phyloP scores from a whole-genome alignment of 441 rosid genomes.

The Erodium trifolium region DNA sequence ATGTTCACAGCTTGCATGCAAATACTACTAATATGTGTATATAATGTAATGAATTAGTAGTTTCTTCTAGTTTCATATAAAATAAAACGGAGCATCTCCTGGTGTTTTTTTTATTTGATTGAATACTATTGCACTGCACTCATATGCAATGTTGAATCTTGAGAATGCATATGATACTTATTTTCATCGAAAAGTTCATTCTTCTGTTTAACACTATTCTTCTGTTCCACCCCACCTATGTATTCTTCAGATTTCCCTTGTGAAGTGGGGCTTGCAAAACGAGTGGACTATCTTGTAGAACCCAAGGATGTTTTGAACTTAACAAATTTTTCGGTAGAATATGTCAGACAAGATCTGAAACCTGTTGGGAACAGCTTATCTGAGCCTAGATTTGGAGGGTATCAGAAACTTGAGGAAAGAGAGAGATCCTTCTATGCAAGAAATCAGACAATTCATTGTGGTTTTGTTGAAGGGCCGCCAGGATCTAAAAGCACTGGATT shows the following conservation, averaged over 20 bases:
- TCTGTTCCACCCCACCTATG: neutral
- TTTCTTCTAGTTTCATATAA: neutral
- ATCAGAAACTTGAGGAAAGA: conserved; percentile 63
- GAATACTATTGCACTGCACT: too few relatives aligned
- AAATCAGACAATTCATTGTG: conserved; percentile 71
- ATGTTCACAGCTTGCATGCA: neutral
- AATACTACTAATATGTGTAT: too few relatives aligned
- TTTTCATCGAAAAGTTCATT: conserved; percentile 9
- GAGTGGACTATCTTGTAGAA: conserved; percentile 43
- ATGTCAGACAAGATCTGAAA: conserved; percentile 40
- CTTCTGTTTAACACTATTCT: conserved; percentile 14
- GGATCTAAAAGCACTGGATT: conserved; percentile 46
- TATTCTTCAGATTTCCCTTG: conserved; percentile 59
- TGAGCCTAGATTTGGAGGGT: conserved; percentile 69
- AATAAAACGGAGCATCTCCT: too few relatives aligned
- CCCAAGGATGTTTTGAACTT: conserved; percentile 42
- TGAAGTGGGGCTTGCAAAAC: conserved; percentile 39
- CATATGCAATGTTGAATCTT: neutral
- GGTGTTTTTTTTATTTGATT: too few relatives aligned
- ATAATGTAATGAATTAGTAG: neutral
- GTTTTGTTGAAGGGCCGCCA: conserved; percentile 58
- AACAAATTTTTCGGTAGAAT: conserved; percentile 45
- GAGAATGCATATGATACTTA: neutral
- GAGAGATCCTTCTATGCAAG: conserved; percentile 55
- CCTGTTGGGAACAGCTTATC: conserved; percentile 19